Evolutionary conservation across 805 yeast genomes (phyloP).

Genomic region (Cyberlindnera americana): DNA sequence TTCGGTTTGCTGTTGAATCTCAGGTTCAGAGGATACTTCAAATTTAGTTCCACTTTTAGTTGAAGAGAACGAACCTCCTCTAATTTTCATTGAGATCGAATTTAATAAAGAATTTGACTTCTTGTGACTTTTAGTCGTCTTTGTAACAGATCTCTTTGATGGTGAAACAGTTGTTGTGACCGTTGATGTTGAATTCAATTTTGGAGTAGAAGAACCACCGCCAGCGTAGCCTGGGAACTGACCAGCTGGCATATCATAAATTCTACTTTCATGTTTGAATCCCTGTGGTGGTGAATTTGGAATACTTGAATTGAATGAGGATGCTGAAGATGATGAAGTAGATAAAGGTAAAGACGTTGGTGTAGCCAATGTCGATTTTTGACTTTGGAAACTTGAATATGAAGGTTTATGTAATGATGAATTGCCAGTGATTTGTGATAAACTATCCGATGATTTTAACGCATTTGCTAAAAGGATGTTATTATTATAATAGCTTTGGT

Average conservation of each 20-base stretch:
- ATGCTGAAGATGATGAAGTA: constrained; percentile 17
- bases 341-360: constrained; percentile 15
- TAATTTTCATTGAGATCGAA: constrained; percentile 18
- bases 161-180: constrained; percentile 3
- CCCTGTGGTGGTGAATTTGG: constrained; percentile 23
- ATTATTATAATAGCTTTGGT: constrained; percentile 46
- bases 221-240: constrained; percentile 3
- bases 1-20: neutral
- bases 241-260: constrained; percentile 33
- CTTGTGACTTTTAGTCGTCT: constrained; percentile 15
- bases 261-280: constrained; percentile 36
- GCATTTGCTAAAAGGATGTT: constrained; percentile 42
- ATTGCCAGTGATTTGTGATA: constrained; percentile 15
- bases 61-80: constrained; percentile 21
- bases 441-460: constrained; percentile 37
- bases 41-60: constrained; percentile 1
- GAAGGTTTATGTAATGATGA: constrained; percentile 18
- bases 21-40: neutral
- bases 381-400: constrained; percentile 21
- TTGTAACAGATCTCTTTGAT: constrained; percentile 11
- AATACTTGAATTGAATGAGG: constrained; percentile 15
- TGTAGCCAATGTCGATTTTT: constrained; percentile 10
- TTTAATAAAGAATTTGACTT: constrained; percentile 24
- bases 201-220: constrained; percentile 4
- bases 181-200: neutral